Percentiles rank a stretch among this genome's conserved stretches.
phyloP scores from a whole-genome alignment of 257 asterid genomes.

The Fraxinus americana region DNA sequence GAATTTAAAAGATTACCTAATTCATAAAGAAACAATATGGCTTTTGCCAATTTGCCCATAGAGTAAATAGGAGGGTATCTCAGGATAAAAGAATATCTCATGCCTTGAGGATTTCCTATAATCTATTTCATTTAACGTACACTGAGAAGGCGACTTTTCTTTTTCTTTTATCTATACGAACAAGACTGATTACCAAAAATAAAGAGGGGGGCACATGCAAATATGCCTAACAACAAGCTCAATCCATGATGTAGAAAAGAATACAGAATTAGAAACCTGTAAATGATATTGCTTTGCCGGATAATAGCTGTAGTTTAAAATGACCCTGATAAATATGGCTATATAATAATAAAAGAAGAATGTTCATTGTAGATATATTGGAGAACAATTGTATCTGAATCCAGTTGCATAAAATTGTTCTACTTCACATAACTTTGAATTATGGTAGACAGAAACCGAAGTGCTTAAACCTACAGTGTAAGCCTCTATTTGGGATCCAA shows the following conservation, averaged over 20 bases:
- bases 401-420: not conserved
- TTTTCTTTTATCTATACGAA: not conserved
- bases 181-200: not conserved
- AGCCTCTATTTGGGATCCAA: too few species aligned
- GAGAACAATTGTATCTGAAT: not conserved
- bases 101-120: conserved; percentile 2
- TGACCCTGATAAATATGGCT: not conserved
- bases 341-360: not conserved
- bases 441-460: not conserved
- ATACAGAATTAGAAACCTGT: not conserved
- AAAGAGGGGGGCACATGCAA: not conserved
- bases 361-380: not conserved
- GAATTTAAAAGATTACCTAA: not conserved
- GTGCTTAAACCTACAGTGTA: not conserved
- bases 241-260: not conserved
- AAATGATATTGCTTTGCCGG: not conserved
- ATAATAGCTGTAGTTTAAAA: not conserved
- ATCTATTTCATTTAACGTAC: not conserved
- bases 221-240: not conserved
- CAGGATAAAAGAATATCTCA: not conserved
- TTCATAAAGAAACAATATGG: not conserved
- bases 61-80: not conserved
- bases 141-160: not conserved
- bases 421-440: not conserved
- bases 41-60: not conserved